phyloP scores from a whole-genome alignment of 352 stramenopile species.

The Albugo candida region DNA sequence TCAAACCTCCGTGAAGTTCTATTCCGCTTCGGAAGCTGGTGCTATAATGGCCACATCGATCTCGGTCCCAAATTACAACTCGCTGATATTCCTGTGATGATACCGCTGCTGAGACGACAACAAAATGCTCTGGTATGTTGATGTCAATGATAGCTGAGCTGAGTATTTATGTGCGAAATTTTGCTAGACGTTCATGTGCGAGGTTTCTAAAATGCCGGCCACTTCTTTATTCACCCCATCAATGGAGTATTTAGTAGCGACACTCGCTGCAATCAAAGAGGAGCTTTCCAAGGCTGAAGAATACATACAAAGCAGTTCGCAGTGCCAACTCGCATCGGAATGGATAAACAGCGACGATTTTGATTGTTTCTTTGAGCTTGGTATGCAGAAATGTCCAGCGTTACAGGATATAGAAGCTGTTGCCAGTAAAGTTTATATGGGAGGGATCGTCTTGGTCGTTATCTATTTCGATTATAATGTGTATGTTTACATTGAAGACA shows the following conservation, averaged over 20 bases:
- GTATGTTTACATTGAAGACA: conserved; percentile 81
- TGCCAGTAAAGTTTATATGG: conserved; percentile 87
- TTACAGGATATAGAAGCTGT: conserved; percentile 83
- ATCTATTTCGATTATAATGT: conserved; percentile 87
- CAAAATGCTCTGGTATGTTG: conserved; percentile 71
- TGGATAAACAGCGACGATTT: conserved; percentile 82
- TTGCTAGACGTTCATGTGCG: conserved; percentile 78
- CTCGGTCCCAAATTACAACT: conserved; percentile 78
- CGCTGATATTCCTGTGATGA: conserved; percentile 84
- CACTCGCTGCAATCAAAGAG: conserved; percentile 72
- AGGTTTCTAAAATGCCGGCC: conserved; percentile 78
- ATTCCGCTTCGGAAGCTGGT: conserved; percentile 91
- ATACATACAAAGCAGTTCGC: conserved; percentile 45
- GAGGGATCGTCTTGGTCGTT: conserved; percentile 78
- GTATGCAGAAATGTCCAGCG: conserved; percentile 39
- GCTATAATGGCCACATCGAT: conserved; percentile 86
- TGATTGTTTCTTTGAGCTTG: conserved; percentile 87
- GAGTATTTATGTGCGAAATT: not conserved
- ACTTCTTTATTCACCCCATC: conserved; percentile 75
- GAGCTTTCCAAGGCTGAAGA: conserved; percentile 69
- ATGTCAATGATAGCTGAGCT: not conserved
- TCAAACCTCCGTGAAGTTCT: conserved; percentile 72
- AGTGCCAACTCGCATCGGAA: conserved; percentile 29
- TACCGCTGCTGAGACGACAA: conserved; percentile 84
- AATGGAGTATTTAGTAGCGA: conserved; percentile 70